Evolutionary conservation across 768 basidiomycete genomes (phyloP).

Genomic region (Tephrocybe rancida): DNA sequence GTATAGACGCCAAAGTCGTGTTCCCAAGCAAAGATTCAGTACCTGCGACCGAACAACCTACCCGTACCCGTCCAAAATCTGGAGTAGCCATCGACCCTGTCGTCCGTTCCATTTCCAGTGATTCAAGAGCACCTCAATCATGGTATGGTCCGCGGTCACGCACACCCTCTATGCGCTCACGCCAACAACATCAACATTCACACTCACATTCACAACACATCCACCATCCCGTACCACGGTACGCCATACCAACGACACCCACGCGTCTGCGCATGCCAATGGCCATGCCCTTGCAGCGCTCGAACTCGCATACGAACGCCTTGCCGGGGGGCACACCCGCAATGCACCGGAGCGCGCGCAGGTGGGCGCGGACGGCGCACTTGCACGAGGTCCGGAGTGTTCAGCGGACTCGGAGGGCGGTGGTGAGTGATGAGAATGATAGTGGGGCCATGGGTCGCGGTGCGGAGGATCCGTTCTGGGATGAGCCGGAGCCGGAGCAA

Average conservation of each 20-base stretch:
- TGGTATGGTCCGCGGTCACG: conserved; percentile 27
- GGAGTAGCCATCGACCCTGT: background rate
- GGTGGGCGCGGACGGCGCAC: conserved; percentile 69
- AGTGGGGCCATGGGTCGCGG: background rate
- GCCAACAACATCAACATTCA: conserved; percentile 19
- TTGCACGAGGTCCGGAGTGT: conserved; percentile 56
- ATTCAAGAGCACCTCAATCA: conserved; percentile 6
- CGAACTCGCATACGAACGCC: conserved; percentile 43
- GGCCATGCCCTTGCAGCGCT: conserved; percentile 38
- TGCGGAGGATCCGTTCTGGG: conserved; percentile 15
- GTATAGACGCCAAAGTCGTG: conserved; percentile 14
- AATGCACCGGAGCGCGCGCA: conserved; percentile 49
- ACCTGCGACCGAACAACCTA: background rate
- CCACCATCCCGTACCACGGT: background rate
- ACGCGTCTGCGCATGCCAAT: conserved; percentile 31
- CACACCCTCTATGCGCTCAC: conserved; percentile 30
- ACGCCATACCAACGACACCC: conserved; percentile 24
- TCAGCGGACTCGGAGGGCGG: background rate
- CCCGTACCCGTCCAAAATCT: background rate
- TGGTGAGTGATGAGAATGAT: conserved; percentile 3
- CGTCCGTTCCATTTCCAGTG: conserved; percentile 5
- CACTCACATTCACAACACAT: conserved; percentile 7
- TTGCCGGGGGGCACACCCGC: conserved; percentile 5
- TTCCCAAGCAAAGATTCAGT: conserved; percentile 14
- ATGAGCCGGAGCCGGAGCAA: background rate